phyloP scores from a whole-genome alignment of 2,329 filamentous ascomycete species.

The Colletotrichum cereale region DNA sequence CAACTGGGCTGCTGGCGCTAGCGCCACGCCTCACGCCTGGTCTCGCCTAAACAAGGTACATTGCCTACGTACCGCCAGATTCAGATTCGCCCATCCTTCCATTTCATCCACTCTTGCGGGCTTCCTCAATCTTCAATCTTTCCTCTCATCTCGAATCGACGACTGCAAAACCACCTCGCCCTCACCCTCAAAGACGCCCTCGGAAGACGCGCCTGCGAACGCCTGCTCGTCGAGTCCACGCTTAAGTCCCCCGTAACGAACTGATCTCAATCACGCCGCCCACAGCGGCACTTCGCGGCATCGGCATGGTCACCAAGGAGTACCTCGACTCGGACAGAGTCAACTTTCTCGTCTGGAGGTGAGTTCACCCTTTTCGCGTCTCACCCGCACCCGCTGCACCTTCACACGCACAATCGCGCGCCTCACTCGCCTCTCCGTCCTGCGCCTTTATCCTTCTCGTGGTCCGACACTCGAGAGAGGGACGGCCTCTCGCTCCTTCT shows the following conservation, averaged over 20 bases:
- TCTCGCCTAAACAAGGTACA: conserved; percentile 42
- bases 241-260: conserved; percentile 8
- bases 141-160: conserved; percentile 41
- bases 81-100: conserved; percentile 40
- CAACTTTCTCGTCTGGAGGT: conserved; percentile 81
- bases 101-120: conserved; percentile 40
- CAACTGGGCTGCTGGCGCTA: conserved; percentile 38
- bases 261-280: conserved; percentile 35
- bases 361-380: conserved; percentile 54
- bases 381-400: conserved; percentile 36
- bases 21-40: conserved; percentile 40
- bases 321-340: conserved; percentile 74
- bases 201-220: conserved; percentile 16
- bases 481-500: conserved; percentile 23
- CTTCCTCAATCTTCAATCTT: conserved; percentile 39
- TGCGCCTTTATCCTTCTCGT: background rate
- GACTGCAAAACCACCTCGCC: conserved; percentile 21
- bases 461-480: background rate
- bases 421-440: conserved; percentile 27
- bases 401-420: conserved; percentile 24
- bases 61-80: conserved; percentile 40
- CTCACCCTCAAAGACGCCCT: conserved; percentile 35
- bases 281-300: conserved; percentile 39
- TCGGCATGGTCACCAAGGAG: conserved; percentile 66
- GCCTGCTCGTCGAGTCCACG: conserved; percentile 17